phyloP scores from a whole-genome alignment of 768 basidiomycete genomes.

The Podaxis sp. region DNA sequence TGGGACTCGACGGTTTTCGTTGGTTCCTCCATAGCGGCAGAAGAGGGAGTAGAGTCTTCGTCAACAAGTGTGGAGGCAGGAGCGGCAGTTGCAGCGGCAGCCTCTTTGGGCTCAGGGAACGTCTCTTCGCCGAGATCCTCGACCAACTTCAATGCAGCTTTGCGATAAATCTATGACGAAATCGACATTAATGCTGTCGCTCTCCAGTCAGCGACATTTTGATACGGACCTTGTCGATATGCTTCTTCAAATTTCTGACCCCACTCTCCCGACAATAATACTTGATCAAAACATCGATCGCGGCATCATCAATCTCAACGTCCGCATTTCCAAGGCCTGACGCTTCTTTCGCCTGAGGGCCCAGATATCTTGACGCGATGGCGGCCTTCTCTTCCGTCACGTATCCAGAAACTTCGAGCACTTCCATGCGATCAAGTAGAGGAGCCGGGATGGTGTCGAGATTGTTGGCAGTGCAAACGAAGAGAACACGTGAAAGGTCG shows the following conservation, averaged over 20 bases:
- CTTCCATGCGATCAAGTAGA: slow-evolving; percentile 94
- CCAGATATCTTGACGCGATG: slow-evolving; percentile 86
- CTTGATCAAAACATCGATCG: slow-evolving; percentile 89
- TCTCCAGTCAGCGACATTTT: neutral
- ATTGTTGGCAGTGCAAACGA: slow-evolving; percentile 96
- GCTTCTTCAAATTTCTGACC: slow-evolving; percentile 95
- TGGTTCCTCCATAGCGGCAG: neutral
- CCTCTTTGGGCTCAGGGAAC: slow-evolving; percentile 65
- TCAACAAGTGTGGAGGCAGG: slow-evolving; percentile 17
- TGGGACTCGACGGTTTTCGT: slow-evolving; percentile 49
- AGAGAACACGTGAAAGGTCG: slow-evolving; percentile 92
- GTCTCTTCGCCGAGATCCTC: slow-evolving; percentile 85
- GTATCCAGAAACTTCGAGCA: slow-evolving; percentile 92
- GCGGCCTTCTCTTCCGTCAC: slow-evolving; percentile 90
- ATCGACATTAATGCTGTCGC: neutral
- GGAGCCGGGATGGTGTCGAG: slow-evolving; percentile 94
- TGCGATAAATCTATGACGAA: slow-evolving; percentile 81
- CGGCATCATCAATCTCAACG: slow-evolving; percentile 70
- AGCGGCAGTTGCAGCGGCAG: slow-evolving; percentile 20
- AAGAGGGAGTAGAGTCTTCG: neutral
- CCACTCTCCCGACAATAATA: slow-evolving; percentile 98
- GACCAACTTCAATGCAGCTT: slow-evolving; percentile 90
- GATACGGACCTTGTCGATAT: slow-evolving; percentile 86
- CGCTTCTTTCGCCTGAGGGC: slow-evolving; percentile 90
- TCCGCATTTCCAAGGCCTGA: slow-evolving; percentile 85